A percentile compares a stretch with the other conserved stretches of the same genome.
Evolutionary conservation across 352 stramenopile genomes (phyloP).

Genomic region (Pythium brachiatum): DNA sequence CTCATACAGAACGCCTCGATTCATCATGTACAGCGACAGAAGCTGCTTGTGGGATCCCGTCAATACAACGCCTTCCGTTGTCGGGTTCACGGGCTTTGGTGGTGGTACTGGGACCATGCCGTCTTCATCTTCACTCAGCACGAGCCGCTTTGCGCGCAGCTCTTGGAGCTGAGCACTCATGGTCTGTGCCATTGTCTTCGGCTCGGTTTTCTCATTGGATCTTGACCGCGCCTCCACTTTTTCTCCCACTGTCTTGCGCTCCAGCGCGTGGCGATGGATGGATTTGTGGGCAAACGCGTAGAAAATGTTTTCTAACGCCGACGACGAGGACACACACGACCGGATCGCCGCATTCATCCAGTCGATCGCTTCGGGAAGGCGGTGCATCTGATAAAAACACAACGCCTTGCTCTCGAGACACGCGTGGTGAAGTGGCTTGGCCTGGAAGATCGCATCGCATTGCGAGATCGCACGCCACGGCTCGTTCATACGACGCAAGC

Average conservation of each 20-base stretch:
- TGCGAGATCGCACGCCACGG: slow-evolving; percentile 44
- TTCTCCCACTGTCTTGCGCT: slow-evolving; percentile 43
- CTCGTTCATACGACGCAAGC: slow-evolving; percentile 49
- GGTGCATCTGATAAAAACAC: slow-evolving; percentile 47
- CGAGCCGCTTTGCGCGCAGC: slow-evolving; percentile 11
- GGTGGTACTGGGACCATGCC: neutral
- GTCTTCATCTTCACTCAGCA: slow-evolving; percentile 3
- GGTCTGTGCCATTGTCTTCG: slow-evolving; percentile 15
- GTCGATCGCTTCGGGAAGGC: slow-evolving; percentile 39
- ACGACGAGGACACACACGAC: slow-evolving; percentile 53
- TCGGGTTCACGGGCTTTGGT: slow-evolving; percentile 5
- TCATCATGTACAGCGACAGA: slow-evolving; percentile 68
- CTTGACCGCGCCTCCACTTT: neutral
- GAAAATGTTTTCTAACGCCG: slow-evolving; percentile 58
- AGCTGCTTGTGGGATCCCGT: slow-evolving; percentile 61
- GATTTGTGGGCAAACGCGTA: slow-evolving; percentile 52
- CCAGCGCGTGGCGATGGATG: slow-evolving; percentile 55
- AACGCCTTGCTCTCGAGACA: slow-evolving; percentile 62
- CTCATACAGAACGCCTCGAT: slow-evolving; percentile 67
- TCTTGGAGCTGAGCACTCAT: slow-evolving; percentile 28
- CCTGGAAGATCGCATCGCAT: slow-evolving; percentile 43
- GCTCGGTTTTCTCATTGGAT: neutral
- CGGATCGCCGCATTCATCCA: slow-evolving; percentile 61
- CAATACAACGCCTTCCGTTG: slow-evolving; percentile 18
- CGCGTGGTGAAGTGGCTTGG: slow-evolving; percentile 47